Base-by-base conservation (phyloP, 148 eudicot species). In the Linanthus parryae region DNA sequence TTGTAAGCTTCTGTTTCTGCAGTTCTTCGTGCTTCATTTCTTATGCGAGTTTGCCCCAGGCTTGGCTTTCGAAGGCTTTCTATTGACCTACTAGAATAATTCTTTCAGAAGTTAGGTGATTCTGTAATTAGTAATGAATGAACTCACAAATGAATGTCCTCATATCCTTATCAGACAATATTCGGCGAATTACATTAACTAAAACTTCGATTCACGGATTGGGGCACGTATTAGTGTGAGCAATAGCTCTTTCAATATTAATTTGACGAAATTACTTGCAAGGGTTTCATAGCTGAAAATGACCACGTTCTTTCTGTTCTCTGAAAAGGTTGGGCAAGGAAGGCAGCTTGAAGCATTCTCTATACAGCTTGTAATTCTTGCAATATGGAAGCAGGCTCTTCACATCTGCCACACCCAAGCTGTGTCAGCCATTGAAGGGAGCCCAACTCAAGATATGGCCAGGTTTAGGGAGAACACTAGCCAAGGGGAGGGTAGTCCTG, bases 361-460 rank as follows among this genome's bases (percentile, higher is more conserved):
- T n/a, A 48, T 86, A 57, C 95, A 91, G 81, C 87, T 91, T 52
- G 89, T 91, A 26, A 75, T 83, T 49, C 78, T 91, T 69, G 95
- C 94, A 28, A 74, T 86, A 62, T 91, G 95, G 95, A 91, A 83
- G 76, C 97, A 86, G 67, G 89, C 97, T 42, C 58, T 91, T 61
- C 69, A 86, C 66, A 81, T 91, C 54, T 85, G 85, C 65, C 95
- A 83, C 56, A 75, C 94, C 21, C 89, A 81, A 58, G 95, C 88
- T 18, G 83, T 79, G 41, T 85, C 97, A 29, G 80, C 81, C 50
- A 52, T 63, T 57, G 82, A 79, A 70, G 95, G 81, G 48, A 86
- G 84, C 63, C 69, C 86, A 27, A 52, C 63, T 64, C 77, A 65
- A 45, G 83, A 76, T 44, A 49, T 22, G 48, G 26, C 65, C 15